phyloP scores from a whole-genome alignment of 2,329 filamentous ascomycete species.

The Corinectria fuckeliana region DNA sequence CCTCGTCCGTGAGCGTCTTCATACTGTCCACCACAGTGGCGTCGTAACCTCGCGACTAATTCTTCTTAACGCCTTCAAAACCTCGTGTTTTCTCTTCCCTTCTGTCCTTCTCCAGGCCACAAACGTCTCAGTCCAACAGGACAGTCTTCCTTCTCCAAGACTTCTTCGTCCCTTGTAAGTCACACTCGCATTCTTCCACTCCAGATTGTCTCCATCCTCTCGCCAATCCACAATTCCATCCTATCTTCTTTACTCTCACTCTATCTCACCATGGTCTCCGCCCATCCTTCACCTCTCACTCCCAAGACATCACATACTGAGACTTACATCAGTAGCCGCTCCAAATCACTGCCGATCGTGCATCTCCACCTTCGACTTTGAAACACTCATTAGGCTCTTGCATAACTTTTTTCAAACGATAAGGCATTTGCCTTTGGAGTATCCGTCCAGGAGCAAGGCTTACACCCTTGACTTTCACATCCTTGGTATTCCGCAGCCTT shows the following conservation, averaged over 20 bases:
- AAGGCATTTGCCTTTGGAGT: neutral
- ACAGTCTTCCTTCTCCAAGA: slow-evolving; percentile 11
- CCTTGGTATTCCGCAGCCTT: neutral
- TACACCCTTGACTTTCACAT: neutral
- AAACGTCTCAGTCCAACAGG: slow-evolving; percentile 18
- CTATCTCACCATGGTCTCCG: neutral
- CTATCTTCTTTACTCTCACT: neutral
- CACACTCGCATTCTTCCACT: neutral
- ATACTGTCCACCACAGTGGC: slow-evolving; percentile 23
- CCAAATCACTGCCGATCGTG: neutral
- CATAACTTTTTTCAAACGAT: neutral
- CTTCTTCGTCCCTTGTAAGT: slow-evolving; percentile 9
- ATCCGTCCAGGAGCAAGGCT: neutral
- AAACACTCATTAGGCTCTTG: neutral
- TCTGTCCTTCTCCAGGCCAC: slow-evolving; percentile 11
- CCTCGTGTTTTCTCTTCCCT: slow-evolving; percentile 13
- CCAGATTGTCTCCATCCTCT: neutral
- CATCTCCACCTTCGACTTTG: neutral
- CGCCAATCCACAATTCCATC: neutral
- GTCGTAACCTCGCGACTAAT: slow-evolving; percentile 8
- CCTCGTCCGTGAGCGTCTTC: slow-evolving; percentile 6
- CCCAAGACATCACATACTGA: neutral
- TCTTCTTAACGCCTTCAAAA: slow-evolving; percentile 21
- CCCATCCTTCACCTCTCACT: neutral
- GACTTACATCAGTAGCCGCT: neutral